phyloP scores from a whole-genome alignment of 768 basidiomycete species.

The Naganishia randhawae region DNA sequence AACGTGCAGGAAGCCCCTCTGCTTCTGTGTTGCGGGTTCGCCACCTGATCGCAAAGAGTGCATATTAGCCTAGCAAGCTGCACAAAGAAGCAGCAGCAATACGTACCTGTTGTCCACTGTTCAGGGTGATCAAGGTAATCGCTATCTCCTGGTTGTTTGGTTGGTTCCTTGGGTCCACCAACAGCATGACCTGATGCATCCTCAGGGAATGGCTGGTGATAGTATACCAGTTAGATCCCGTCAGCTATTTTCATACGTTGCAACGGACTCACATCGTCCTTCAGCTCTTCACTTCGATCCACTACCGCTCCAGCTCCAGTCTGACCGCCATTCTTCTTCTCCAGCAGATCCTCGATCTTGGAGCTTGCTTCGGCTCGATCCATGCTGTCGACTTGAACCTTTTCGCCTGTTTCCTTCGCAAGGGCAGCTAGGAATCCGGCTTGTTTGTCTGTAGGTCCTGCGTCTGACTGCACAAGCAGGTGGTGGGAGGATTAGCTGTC shows the following conservation, averaged over 20 bases:
- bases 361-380: conserved; percentile 20
- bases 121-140: conserved; percentile 48
- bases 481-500: not conserved
- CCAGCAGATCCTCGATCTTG: conserved; percentile 1
- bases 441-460: conserved; percentile 45
- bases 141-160: conserved; percentile 8
- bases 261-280: conserved; percentile 18
- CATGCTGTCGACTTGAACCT: conserved; percentile 21
- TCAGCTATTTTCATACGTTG: too few relatives aligned
- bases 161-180: conserved; percentile 1
- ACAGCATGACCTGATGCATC: not conserved
- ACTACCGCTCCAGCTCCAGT: conserved; percentile 10
- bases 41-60: conserved; percentile 30
- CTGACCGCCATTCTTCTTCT: conserved; percentile 15
- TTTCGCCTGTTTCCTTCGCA: conserved; percentile 44
- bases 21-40: conserved; percentile 50
- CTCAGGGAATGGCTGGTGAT: conserved; percentile 16
- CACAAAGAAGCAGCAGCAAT: not conserved
- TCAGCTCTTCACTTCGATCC: conserved; percentile 16
- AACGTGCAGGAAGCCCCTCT: conserved; percentile 47
- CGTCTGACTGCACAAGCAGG: not conserved
- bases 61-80: not conserved
- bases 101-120: conserved; percentile 46
- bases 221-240: not conserved
- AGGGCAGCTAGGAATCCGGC: conserved; percentile 47